phyloP scores from a whole-genome alignment of 495 filamentous ascomycete genomes.

The Tuber indicum region DNA sequence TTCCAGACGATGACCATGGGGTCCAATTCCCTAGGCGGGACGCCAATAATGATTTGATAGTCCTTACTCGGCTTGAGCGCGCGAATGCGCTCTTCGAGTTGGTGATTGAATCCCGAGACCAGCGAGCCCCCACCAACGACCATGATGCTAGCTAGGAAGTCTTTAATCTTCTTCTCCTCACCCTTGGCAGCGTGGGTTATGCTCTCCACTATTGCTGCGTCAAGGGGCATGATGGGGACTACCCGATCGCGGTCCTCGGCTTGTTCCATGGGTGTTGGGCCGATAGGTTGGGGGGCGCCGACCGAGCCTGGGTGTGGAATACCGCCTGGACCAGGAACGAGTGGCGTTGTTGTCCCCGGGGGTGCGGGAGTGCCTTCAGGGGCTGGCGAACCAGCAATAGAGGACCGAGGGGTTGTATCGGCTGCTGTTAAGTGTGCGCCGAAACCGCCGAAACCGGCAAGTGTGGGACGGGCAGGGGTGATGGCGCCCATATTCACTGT shows the following conservation, averaged over 20 bases:
- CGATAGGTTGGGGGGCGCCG: slow-evolving; percentile 41
- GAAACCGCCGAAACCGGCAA: slow-evolving; percentile 51
- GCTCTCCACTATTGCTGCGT: slow-evolving; percentile 78
- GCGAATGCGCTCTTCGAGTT: slow-evolving; percentile 74
- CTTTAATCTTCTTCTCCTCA: slow-evolving; percentile 86
- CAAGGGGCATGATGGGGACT: slow-evolving; percentile 73
- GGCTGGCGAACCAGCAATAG: slow-evolving; percentile 75
- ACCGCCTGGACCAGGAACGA: slow-evolving; percentile 48
- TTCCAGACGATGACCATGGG: slow-evolving; percentile 96
- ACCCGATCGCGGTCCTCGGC: slow-evolving; percentile 70
- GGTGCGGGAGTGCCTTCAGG: slow-evolving; percentile 65
- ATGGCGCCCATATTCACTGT: slow-evolving; percentile 43
- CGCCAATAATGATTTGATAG: slow-evolving; percentile 63
- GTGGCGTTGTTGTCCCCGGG: slow-evolving; percentile 55
- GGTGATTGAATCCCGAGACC: slow-evolving; percentile 64
- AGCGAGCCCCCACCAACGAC: slow-evolving; percentile 84
- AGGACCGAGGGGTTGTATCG: slow-evolving; percentile 68
- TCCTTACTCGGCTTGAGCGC: slow-evolving; percentile 50
- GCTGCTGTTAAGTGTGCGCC: slow-evolving; percentile 43
- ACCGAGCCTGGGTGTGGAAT: slow-evolving; percentile 42
- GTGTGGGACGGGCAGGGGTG: slow-evolving; percentile 50
- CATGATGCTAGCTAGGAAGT: slow-evolving; percentile 93
- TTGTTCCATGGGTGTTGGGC: slow-evolving; percentile 47
- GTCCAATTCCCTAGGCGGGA: slow-evolving; percentile 84
- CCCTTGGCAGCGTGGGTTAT: slow-evolving; percentile 79